phyloP scores from a whole-genome alignment of 75 land plant genomes.

The Sequoiadendron giganteum region DNA sequence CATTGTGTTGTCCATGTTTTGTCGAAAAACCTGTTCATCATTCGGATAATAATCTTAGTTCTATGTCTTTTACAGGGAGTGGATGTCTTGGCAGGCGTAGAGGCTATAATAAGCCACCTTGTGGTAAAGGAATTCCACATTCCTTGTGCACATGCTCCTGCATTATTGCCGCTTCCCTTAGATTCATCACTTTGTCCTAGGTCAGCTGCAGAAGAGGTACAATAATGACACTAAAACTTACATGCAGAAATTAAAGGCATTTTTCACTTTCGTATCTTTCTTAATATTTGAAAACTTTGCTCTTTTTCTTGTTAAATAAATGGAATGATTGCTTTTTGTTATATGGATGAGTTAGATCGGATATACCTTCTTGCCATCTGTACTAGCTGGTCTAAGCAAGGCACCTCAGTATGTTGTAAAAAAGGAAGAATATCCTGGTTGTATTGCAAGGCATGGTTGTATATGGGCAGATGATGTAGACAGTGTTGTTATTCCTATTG shows the following conservation, averaged over 20 bases:
- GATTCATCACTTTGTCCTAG: constrained; percentile 60
- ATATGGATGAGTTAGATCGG: constrained; percentile 61
- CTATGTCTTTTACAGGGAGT: constrained; percentile 58
- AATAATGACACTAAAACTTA: background rate
- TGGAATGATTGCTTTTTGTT: background rate
- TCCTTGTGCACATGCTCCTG: constrained; percentile 99
- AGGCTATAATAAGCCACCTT: constrained; percentile 95
- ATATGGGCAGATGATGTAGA: constrained; percentile 84
- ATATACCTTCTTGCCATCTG: constrained; percentile 91
- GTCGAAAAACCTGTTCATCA: background rate
- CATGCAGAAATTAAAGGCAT: background rate
- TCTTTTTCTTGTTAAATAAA: background rate
- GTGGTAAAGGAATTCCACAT: constrained; percentile 77
- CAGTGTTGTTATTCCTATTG: constrained; percentile 77
- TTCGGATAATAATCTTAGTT: background rate
- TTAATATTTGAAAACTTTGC: background rate
- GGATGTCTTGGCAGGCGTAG: constrained; percentile 90
- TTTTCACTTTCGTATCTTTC: background rate
- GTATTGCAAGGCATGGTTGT: constrained; percentile 24
- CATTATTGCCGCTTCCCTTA: constrained; percentile 65
- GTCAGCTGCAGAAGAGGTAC: constrained; percentile 98
- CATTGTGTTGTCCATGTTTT: background rate
- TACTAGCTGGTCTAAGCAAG: constrained; percentile 87
- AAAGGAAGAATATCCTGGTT: constrained; percentile 10
- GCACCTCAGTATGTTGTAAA: constrained; percentile 83